A percentile compares a stretch with the other conserved stretches of the same genome.
phyloP scores from a whole-genome alignment of 768 basidiomycete genomes.

The Mrakia hoshinonis region DNA sequence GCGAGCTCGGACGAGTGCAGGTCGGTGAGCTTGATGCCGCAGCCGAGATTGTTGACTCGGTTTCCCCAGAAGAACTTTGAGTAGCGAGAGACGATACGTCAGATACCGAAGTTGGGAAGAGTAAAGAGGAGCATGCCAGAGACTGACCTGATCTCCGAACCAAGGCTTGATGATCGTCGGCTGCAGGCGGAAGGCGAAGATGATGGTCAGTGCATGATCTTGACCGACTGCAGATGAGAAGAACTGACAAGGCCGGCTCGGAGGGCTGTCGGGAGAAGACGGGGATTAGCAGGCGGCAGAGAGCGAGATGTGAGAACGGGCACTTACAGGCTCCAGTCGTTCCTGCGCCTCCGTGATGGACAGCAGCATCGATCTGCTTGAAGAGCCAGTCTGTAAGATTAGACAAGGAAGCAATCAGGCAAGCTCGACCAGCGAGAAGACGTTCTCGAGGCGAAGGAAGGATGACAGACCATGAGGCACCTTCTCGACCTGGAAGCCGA shows the following conservation, averaged over 20 bases:
- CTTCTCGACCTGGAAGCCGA: slow-evolving; percentile 48
- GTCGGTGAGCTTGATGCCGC: slow-evolving; percentile 48
- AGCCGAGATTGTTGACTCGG: slow-evolving; percentile 8
- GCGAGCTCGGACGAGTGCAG: slow-evolving; percentile 48
- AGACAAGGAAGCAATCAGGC: neutral
- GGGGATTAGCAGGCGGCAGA: neutral
- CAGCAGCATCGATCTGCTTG: slow-evolving; percentile 51
- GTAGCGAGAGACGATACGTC: neutral
- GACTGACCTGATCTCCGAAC: slow-evolving; percentile 44
- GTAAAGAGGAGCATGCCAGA: neutral
- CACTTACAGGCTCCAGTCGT: slow-evolving; percentile 53
- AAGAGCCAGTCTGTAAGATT: slow-evolving; percentile 40
- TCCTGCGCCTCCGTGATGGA: slow-evolving; percentile 64
- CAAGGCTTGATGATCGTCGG: slow-evolving; percentile 63
- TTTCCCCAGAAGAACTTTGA: slow-evolving; percentile 3
- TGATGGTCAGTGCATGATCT: neutral
- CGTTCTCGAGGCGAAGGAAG: too few relatives aligned
- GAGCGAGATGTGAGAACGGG: neutral
- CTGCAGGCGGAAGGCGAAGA: slow-evolving; percentile 39
- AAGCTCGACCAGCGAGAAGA: neutral
- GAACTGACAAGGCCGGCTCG: slow-evolving; percentile 39
- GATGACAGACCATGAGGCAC: slow-evolving; percentile 47
- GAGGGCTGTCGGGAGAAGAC: slow-evolving; percentile 39
- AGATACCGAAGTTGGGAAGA: neutral
- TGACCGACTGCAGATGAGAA: neutral